Conservation (phyloP, 345 rosid species). For the Populus simonii region DNA sequence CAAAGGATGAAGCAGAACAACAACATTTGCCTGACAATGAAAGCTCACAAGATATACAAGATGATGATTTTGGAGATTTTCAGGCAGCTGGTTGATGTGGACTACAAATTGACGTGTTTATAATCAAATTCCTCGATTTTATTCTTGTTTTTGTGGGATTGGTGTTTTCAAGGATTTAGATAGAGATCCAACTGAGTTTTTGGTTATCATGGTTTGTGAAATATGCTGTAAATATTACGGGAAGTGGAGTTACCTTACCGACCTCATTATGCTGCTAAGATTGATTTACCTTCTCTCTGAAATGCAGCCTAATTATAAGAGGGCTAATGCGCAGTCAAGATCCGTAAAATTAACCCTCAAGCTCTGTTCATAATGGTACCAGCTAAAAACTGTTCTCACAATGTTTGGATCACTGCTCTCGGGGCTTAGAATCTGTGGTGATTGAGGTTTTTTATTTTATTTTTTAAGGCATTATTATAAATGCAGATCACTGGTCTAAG, state of each 20-base stretch:
- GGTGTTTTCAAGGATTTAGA: neutral
- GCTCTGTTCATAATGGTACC: neutral
- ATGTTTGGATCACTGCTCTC: too few relatives aligned
- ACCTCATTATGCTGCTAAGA: neutral
- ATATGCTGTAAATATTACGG: conserved; percentile 4
- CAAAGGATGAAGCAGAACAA: conserved; percentile 35
- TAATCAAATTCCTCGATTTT: neutral
- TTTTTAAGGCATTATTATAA: too few relatives aligned
- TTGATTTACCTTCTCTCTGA: neutral
- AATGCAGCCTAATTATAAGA: neutral
- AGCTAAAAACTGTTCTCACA: too few relatives aligned
- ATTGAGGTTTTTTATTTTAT: too few relatives aligned
- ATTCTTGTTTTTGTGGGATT: neutral
- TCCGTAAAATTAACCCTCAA: neutral
- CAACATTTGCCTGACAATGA: conserved; percentile 22
- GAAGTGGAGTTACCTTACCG: neutral
- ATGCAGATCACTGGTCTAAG: too few relatives aligned
- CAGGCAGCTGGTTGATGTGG: conserved; percentile 65
- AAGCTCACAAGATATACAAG: conserved; percentile 48
- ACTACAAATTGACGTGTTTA: neutral
- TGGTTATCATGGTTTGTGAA: conserved; percentile 9
- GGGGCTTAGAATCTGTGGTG: too few relatives aligned
- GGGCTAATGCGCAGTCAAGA: neutral
- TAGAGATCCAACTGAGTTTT: neutral
- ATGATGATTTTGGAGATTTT: conserved; percentile 97